Evolutionary conservation across 2,329 filamentous ascomycete genomes (phyloP).

Genomic region (Apiospora sp.): DNA sequence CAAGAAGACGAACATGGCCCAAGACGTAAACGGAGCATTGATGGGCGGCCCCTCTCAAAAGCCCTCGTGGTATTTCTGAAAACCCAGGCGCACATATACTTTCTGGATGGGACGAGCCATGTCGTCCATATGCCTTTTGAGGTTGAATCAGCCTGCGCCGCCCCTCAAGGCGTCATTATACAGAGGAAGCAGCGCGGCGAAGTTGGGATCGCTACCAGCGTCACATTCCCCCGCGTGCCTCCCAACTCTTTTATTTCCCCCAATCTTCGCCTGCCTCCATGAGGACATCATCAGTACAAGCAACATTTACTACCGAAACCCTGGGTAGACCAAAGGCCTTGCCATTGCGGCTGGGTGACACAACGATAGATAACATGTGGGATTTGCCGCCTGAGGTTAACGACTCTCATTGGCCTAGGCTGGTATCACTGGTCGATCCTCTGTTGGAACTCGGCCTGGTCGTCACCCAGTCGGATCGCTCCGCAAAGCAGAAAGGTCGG

Average conservation of each 20-base stretch:
- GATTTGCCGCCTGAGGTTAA: slow-evolving; percentile 60
- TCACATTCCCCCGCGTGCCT: slow-evolving; percentile 70
- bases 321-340: slow-evolving; percentile 63
- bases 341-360: slow-evolving; percentile 56
- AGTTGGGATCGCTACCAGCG: slow-evolving; percentile 57
- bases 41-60: slow-evolving; percentile 54
- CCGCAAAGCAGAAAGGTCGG: slow-evolving; percentile 47
- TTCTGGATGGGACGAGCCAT: slow-evolving; percentile 86
- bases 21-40: slow-evolving; percentile 27
- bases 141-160: slow-evolving; percentile 85
- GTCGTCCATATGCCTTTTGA: slow-evolving; percentile 94
- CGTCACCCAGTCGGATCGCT: slow-evolving; percentile 64
- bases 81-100: slow-evolving; percentile 93
- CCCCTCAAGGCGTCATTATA: slow-evolving; percentile 83
- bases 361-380: slow-evolving; percentile 66
- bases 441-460: slow-evolving; percentile 86
- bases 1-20: slow-evolving; percentile 30
- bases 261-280: slow-evolving; percentile 63
- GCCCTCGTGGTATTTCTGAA: slow-evolving; percentile 91
- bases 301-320: slow-evolving; percentile 64
- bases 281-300: slow-evolving; percentile 57
- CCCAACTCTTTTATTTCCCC: slow-evolving; percentile 83
- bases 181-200: slow-evolving; percentile 75
- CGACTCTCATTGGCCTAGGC: slow-evolving; percentile 71
- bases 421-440: slow-evolving; percentile 87